Evolutionary conservation across 176 grass and related monocot genomes (phyloP).

Genomic region (Oryza longistaminata): DNA sequence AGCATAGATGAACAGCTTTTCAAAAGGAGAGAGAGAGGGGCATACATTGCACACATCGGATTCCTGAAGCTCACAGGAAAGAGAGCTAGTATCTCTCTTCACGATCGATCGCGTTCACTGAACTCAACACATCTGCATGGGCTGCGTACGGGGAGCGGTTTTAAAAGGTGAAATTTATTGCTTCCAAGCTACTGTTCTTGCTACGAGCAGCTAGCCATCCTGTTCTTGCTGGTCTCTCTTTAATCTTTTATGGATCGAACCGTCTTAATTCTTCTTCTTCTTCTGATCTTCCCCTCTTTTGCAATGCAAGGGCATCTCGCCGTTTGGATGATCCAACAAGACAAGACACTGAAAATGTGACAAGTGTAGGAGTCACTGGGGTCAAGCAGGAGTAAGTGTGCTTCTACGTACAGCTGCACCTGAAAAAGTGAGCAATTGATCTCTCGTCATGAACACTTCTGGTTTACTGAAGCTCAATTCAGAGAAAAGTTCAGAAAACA

Average conservation of each 20-base stretch:
- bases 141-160: slow-evolving; percentile 33
- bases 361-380: background rate
- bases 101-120: slow-evolving; percentile 30
- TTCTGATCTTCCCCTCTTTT: background rate
- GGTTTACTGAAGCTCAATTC: background rate
- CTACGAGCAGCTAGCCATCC: background rate
- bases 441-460: background rate
- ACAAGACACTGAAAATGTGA: background rate
- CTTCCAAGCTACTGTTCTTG: background rate
- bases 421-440: background rate
- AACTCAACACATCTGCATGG: slow-evolving; percentile 39
- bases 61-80: slow-evolving; percentile 57
- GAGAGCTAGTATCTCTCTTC: background rate
- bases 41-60: slow-evolving; percentile 37
- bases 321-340: slow-evolving; percentile 2
- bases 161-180: slow-evolving; percentile 40
- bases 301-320: background rate
- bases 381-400: slow-evolving; percentile 6
- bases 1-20: background rate
- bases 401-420: slow-evolving; percentile 38
- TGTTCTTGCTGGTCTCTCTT: background rate
- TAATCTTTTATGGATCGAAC: slow-evolving; percentile 28
- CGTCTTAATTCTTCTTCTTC: background rate
- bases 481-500: background rate
- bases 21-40: background rate